Conservation (phyloP, 208 protist species). For the Acanthamoeba royreba region DNA sequence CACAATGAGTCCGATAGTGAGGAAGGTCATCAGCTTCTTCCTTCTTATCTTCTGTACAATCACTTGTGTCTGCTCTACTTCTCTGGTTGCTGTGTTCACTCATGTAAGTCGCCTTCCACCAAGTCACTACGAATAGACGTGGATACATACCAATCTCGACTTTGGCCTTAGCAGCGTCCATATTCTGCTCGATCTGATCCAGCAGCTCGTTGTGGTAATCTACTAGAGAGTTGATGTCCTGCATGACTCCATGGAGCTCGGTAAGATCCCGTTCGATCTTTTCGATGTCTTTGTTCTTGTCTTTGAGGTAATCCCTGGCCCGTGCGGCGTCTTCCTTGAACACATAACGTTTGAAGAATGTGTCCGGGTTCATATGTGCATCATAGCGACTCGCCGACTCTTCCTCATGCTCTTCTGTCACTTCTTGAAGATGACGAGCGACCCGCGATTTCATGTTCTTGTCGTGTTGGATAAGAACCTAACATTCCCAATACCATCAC, state of each 20-base stretch:
- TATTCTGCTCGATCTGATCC: not conserved
- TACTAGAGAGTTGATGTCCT: not conserved
- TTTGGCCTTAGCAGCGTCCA: conserved; percentile 14
- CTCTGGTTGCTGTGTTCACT: no score
- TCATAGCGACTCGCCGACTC: not conserved
- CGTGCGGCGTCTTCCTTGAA: conserved; percentile 24
- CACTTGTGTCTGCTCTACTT: not conserved
- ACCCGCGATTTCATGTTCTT: not conserved
- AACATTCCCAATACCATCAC: not conserved
- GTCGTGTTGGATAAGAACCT: not conserved
- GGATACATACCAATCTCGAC: conserved; percentile 19
- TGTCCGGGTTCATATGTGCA: not conserved
- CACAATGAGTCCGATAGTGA: not conserved
- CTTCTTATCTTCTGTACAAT: not conserved
- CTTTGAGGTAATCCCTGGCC: not conserved
- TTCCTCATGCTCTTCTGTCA: not conserved
- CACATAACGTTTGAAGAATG: conserved; percentile 33
- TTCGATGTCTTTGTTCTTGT: not conserved
- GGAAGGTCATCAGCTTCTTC: conserved; percentile 3
- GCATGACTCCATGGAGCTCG: conserved; percentile 2
- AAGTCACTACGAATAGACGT: no score
- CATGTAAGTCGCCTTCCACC: no score
- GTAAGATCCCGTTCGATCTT: not conserved
- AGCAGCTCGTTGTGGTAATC: not conserved
- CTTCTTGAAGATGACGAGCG: not conserved